Base-by-base conservation (phyloP, 106 monocot genomes). In the Dendrobium huoshanense region DNA sequence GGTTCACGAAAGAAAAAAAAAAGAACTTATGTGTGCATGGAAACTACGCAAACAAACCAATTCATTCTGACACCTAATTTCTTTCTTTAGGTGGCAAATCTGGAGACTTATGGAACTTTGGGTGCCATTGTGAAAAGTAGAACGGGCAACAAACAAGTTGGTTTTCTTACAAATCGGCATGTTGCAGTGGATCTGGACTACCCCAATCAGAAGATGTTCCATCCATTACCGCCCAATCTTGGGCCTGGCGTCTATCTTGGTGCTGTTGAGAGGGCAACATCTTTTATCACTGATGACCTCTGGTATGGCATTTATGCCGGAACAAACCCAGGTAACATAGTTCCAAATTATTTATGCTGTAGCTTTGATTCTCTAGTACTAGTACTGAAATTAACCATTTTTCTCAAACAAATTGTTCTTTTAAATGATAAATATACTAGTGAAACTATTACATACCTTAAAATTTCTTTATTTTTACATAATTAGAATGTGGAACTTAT, bases 231-330 rank as follows among this genome's bases (percentile, higher is more conserved):
- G 31, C 95, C 98, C 43, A 98, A 95, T 80, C 94, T 91, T 86
- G 98, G 98, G 9, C 98, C 98, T 77, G 98, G 98, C 18, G 95
- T 95, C 55, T 98, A 98, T 84, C 83, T 98, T 15, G 98, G 98
- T 29, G 98, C 98, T 56, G 98, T 98, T 11, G 98, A 98, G 80
- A 98, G 94, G 80, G 94, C 98, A 65, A 98, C 98, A 31, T 95
- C 94, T 73, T 92, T 98, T 47, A 98, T 95, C 41, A 93, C 92
- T 0, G 98, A 98, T 87, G 95, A 98, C 86, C 92, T 95, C 72
- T 98, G 98, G 98, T 98, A 98, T 85, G 98, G 94, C 19, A 95
- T 98, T 55, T 98, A 87, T 86, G 98, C 98, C 22, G 98, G 94
- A 84, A 95, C 88, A 67, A 95, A 93, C 88, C 98, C 98, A 92